Base-by-base conservation (phyloP, 106 monocot species). In the Allium fistulosum region DNA sequence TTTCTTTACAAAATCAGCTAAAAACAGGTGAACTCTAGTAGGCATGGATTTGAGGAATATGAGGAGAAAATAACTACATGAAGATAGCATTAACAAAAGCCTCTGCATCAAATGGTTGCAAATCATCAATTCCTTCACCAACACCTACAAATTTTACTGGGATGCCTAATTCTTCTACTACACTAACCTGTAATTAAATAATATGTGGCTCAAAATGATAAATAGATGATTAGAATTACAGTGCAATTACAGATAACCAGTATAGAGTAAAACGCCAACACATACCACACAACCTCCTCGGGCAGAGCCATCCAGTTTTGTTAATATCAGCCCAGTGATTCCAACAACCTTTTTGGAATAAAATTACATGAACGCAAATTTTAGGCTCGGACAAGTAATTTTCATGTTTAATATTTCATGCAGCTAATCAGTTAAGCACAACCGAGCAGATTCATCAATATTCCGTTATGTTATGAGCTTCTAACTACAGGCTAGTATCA, bases 251-350 rank as follows among this genome's bases (percentile, higher is more conserved):
- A 51, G 67, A 12, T 48, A 7, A 27, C 2, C 53, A 56, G 62
- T 37, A 37, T 37, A 37, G 2, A 37, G 37, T 37, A 46, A 22
- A 57, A 58, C 55, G 9, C 13, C 22, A 2, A 11, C 22, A 55
- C 79, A 61, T 95, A 96, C 95, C 85, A 96, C 95, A 75, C 95
- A 96, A 10, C 95, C 95, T 65, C 95, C 95, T 28, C 95, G 83
- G 52, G 95, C 95, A 71, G 95, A 82, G 48, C 95, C 95, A 76
- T 96, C 95, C 1, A 96, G 79, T 80, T 96, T 96, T 11, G 95
- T 96, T 55, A 96, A 68, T 63, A 96, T 84, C 45, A 91, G 75
- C 62, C 95, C 95, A 8, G 95, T 96, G 59, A 96, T 70, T 59
- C 95, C 95, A 68, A 96, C 86, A 26, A 96, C 91, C 95, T 96